These are phyloP conservation scores for Collariella sp. DNA, from an alignment of 495 filamentous ascomycete genomes.

Conservation along the genomic window DNA sequence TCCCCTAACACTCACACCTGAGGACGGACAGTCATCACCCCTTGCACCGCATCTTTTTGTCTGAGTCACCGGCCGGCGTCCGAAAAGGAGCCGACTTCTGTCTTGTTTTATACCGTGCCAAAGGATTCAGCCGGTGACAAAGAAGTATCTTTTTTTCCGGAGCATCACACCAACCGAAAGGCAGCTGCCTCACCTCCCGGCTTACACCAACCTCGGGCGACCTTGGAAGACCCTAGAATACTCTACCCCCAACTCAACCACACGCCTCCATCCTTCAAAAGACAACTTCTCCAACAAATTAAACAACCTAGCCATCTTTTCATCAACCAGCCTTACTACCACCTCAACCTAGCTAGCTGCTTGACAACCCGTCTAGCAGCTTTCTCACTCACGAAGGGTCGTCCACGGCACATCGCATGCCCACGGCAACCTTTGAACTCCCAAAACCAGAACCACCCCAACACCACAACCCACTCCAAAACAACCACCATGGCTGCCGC, in stretches of 20 bases:
- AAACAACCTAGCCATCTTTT: too few species aligned
- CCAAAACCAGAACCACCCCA: neutral
- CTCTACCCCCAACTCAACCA: neutral
- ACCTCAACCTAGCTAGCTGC: too few species aligned
- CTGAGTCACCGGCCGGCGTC: slow-evolving; percentile 17
- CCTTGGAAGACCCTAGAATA: neutral
- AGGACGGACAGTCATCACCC: neutral
- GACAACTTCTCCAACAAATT: too few species aligned
- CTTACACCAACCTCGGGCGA: neutral
- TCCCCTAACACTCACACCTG: slow-evolving; percentile 6
- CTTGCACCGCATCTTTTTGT: slow-evolving; percentile 2
- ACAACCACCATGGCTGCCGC: slow-evolving; percentile 11
- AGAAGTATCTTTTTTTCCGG: neutral
- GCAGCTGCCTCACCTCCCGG: neutral
- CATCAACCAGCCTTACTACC: too few species aligned
- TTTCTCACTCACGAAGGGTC: too few species aligned
- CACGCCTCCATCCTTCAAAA: too few species aligned
- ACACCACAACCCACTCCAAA: neutral
- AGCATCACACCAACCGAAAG: neutral
- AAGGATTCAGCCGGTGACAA: neutral
- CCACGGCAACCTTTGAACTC: neutral
- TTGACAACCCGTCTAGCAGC: neutral
- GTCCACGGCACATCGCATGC: too few species aligned
- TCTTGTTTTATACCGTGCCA: neutral
- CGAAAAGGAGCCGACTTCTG: slow-evolving; percentile 2